Percentiles rank a stretch among this genome's conserved stretches.
These are phyloP conservation scores for Corymbia citriodora DNA, from an alignment of 441 rosid genomes.

Conservation along the genomic window DNA sequence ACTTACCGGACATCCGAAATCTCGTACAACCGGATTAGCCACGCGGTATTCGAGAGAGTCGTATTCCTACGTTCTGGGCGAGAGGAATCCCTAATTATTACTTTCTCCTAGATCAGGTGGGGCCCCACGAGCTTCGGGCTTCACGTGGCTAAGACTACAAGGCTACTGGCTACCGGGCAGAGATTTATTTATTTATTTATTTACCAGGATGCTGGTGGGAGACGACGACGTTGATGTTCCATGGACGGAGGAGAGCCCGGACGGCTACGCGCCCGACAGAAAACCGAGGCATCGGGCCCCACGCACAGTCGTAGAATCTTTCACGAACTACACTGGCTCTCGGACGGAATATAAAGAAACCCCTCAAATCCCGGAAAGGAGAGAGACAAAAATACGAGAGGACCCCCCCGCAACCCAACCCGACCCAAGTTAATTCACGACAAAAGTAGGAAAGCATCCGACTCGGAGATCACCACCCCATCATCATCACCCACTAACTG, in stretches of 20 bases:
- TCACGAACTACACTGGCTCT: not conserved
- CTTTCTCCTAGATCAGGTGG: fast-evolving
- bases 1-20: not conserved
- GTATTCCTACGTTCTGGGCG: not conserved
- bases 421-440: not conserved
- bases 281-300: not conserved
- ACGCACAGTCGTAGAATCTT: not conserved
- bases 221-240: not conserved
- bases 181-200: not conserved
- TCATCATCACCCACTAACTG: not conserved
- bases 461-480: not conserved
- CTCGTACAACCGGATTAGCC: too few relatives aligned
- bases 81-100: not conserved
- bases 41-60: not conserved
- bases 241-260: not conserved
- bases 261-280: not conserved
- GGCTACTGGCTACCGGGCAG: not conserved
- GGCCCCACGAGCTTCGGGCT: fast-evolving
- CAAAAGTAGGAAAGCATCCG: not conserved
- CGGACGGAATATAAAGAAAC: not conserved
- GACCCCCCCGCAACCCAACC: not conserved
- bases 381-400: not conserved
- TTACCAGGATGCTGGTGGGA: not conserved
- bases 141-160: not conserved
- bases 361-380: not conserved